Evolutionary conservation across 2,329 filamentous ascomycete species (phyloP), one percentile per base, ranked within the genome.

Genomic region (Claviceps digitariae): DNA sequence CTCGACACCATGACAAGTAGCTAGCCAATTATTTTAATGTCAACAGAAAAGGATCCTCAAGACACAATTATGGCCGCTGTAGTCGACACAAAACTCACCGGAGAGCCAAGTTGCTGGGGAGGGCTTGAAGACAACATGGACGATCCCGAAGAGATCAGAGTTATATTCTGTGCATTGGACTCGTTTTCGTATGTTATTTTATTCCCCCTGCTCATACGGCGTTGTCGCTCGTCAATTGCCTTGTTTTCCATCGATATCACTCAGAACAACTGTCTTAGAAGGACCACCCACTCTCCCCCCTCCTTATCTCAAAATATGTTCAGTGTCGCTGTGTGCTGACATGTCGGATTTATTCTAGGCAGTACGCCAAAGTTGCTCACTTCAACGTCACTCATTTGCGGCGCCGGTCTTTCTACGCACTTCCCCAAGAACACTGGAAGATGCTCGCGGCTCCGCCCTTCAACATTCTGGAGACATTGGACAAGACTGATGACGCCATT

Each of bases 351-450:
- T 4, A 4, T 52, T 51, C 60, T 45, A 94, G 89, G 52, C 87
- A 90, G 69, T 96, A 96, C 67, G 84, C 87, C 58, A 86, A 84
- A 62, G 80, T 83, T 25, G 86, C 90, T 5, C 91, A 97, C 67
- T 86, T 86, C 71, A 94, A 95, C 68, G 84, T 87, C 58, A 97
- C 91, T 4, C 91, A 97, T 67, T 78, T 90, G 20, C 84, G 93
- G 23, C 83, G 94, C 29, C 90, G 93, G 67, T 86, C 89, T 15
- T 96, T 98, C 69, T 98, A 97, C 67, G 87, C 90, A 9, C 76
- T 98, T 6, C 89, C 91, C 1, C 82, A 84, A 55, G 74, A 78
- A 1, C 90, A 98, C 66, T 93, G 89, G 83, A 79, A 86, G 62
- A 77, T 95, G 64, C 79, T 98, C 1, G 83, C 89, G 0, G 78